Evolutionary conservation across 2,329 filamentous ascomycete species (phyloP).

Genomic region (Scedosporium apiospermum): DNA sequence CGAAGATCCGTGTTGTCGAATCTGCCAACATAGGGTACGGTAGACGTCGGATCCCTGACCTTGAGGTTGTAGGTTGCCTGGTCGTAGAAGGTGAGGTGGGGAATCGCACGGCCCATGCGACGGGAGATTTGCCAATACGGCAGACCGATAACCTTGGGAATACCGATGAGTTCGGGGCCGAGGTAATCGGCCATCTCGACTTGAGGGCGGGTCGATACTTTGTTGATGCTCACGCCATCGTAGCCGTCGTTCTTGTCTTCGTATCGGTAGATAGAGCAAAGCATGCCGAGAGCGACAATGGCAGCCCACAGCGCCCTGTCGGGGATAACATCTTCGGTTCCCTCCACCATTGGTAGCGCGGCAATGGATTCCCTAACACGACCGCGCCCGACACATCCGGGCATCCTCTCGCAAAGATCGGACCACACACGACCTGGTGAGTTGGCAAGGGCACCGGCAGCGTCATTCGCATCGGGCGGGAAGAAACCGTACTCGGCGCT

Average conservation of each 20-base stretch:
- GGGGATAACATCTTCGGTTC: constrained; percentile 38
- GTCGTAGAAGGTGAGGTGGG: constrained; percentile 42
- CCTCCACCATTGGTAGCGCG: constrained; percentile 37
- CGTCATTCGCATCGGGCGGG: constrained; percentile 38
- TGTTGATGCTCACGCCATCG: constrained; percentile 32
- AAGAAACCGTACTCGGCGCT: constrained; percentile 42
- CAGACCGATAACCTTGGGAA: constrained; percentile 37
- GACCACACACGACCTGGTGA: constrained; percentile 45
- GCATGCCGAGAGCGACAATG: constrained; percentile 39
- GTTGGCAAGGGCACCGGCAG: constrained; percentile 33
- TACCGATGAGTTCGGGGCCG: constrained; percentile 37
- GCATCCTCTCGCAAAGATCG: constrained; percentile 43
- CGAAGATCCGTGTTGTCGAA: constrained; percentile 44
- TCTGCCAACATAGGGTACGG: constrained; percentile 37
- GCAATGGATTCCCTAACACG: constrained; percentile 40
- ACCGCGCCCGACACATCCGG: constrained; percentile 38
- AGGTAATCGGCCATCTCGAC: constrained; percentile 40
- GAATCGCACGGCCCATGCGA: constrained; percentile 40
- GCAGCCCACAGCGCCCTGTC: constrained; percentile 44
- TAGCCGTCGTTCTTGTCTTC: constrained; percentile 42
- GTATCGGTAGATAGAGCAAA: constrained; percentile 44
- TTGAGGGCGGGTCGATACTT: constrained; percentile 22
- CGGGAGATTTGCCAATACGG: constrained; percentile 40
- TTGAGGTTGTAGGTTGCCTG: constrained; percentile 45
- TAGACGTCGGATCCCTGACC: constrained; percentile 36